Conservation (phyloP, 139 green algal species). For the Desmodesmus armatus region DNA sequence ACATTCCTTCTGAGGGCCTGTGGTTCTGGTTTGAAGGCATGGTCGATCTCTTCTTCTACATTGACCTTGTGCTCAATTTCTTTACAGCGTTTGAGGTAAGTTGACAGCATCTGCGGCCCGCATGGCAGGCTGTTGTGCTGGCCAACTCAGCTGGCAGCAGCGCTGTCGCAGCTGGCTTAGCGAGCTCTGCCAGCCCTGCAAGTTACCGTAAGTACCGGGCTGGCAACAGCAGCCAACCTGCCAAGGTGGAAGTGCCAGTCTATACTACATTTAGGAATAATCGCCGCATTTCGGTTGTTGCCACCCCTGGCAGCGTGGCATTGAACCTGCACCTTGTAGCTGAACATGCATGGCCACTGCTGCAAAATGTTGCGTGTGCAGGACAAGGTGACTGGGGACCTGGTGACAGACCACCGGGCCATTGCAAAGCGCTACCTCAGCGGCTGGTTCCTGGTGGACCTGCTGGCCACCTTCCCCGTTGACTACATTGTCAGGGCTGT, state of each 20-base stretch:
- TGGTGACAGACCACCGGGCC: slow-evolving; percentile 53
- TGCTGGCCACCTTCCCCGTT: slow-evolving; percentile 71
- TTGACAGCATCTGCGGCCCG: too few species aligned
- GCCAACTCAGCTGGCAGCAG: too few species aligned
- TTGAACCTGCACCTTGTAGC: too few species aligned
- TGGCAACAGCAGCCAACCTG: too few species aligned
- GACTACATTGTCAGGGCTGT: slow-evolving; percentile 64
- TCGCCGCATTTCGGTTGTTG: too few species aligned
- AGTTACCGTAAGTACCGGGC: too few species aligned
- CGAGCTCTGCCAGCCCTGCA: too few species aligned
- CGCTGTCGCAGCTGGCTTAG: too few species aligned
- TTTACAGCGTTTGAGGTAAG: slow-evolving; percentile 67
- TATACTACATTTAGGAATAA: too few species aligned
- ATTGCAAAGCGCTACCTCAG: slow-evolving; percentile 45
- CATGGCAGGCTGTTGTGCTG: background rate
- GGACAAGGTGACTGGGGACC: slow-evolving; percentile 53
- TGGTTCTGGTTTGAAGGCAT: slow-evolving; percentile 74
- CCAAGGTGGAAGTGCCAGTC: too few species aligned
- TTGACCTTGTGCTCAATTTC: slow-evolving; percentile 69
- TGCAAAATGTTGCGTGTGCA: slow-evolving; percentile 9
- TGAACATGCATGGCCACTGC: too few species aligned
- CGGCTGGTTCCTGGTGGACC: slow-evolving; percentile 71
- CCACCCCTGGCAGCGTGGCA: too few species aligned
- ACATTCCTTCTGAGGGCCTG: slow-evolving; percentile 57
- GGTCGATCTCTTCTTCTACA: slow-evolving; percentile 71